Evolutionary conservation across 2,329 filamentous ascomycete species (phyloP).

Genomic region (Basipetospora chlamydospora): DNA sequence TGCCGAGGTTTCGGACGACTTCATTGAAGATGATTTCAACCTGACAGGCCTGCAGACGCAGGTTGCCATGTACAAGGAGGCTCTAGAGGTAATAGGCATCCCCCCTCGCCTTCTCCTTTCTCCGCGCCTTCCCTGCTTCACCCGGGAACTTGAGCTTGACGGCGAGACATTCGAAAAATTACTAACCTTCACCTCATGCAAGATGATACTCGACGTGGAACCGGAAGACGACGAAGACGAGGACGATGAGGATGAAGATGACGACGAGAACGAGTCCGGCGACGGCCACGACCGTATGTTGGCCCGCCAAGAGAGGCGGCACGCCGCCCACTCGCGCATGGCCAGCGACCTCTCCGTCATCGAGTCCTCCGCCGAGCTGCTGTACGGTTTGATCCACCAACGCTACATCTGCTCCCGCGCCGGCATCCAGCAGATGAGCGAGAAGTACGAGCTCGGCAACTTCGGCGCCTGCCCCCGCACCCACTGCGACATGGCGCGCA

Average conservation of each 20-base stretch:
- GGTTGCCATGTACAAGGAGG: conserved; percentile 98
- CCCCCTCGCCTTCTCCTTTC: not conserved
- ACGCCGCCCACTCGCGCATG: conserved; percentile 54
- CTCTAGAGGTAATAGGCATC: conserved; percentile 51
- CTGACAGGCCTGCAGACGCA: conserved; percentile 88
- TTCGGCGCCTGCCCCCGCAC: conserved; percentile 94
- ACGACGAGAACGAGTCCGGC: conserved; percentile 56
- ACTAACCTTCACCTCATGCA: conserved; percentile 4
- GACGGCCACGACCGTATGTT: conserved; percentile 43
- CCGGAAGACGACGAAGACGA: conserved; percentile 88
- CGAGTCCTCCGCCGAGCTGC: conserved; percentile 92
- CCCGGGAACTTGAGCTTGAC: too few species aligned
- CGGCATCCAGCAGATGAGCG: conserved; percentile 97
- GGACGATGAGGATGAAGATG: conserved; percentile 61
- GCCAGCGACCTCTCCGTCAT: conserved; percentile 89
- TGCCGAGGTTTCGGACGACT: conserved; percentile 95
- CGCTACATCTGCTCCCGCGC: conserved; percentile 93
- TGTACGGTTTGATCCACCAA: conserved; percentile 96
- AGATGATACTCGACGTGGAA: conserved; percentile 97
- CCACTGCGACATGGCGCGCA: conserved; percentile 78
- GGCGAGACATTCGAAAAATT: too few species aligned
- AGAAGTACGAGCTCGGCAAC: conserved; percentile 95
- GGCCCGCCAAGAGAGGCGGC: conserved; percentile 50
- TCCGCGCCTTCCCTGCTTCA: not conserved
- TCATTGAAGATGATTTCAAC: conserved; percentile 99